phyloP scores from a whole-genome alignment of 495 filamentous ascomycete species.

The Letharia lupina region DNA sequence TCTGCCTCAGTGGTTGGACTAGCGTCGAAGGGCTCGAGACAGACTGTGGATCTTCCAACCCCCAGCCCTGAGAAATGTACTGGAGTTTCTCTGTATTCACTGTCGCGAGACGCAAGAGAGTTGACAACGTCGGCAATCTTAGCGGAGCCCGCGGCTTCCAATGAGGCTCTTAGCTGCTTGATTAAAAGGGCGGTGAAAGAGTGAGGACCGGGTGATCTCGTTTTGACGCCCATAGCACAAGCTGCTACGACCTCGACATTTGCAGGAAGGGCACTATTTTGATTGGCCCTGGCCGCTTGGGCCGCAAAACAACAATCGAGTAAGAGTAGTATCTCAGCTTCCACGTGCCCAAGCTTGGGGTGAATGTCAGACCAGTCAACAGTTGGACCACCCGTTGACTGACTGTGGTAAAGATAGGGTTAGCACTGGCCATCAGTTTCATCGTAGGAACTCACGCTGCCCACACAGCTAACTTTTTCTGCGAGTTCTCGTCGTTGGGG shows the following conservation, averaged over 20 bases:
- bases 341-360: slow-evolving; percentile 2
- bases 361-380: slow-evolving; percentile 8
- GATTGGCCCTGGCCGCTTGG: slow-evolving; percentile 3
- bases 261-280: slow-evolving; percentile 3
- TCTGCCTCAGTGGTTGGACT: background rate
- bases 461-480: too few species aligned
- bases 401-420: background rate
- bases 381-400: background rate
- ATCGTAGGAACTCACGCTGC: too few species aligned
- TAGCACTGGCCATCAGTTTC: background rate
- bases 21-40: slow-evolving; percentile 13
- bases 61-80: slow-evolving; percentile 9
- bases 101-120: slow-evolving; percentile 9
- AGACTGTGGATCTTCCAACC: slow-evolving; percentile 7
- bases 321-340: slow-evolving; percentile 5
- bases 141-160: background rate
- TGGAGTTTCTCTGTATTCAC: slow-evolving; percentile 7
- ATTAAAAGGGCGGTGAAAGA: slow-evolving; percentile 5
- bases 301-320: slow-evolving; percentile 8
- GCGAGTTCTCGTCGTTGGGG: too few species aligned
- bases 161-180: slow-evolving; percentile 1
- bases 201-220: slow-evolving; percentile 1
- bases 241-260: slow-evolving; percentile 9
- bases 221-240: slow-evolving; percentile 11
- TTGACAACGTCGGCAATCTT: slow-evolving; percentile 3